phyloP scores from a whole-genome alignment of 768 basidiomycete genomes.

The Mycena metata region DNA sequence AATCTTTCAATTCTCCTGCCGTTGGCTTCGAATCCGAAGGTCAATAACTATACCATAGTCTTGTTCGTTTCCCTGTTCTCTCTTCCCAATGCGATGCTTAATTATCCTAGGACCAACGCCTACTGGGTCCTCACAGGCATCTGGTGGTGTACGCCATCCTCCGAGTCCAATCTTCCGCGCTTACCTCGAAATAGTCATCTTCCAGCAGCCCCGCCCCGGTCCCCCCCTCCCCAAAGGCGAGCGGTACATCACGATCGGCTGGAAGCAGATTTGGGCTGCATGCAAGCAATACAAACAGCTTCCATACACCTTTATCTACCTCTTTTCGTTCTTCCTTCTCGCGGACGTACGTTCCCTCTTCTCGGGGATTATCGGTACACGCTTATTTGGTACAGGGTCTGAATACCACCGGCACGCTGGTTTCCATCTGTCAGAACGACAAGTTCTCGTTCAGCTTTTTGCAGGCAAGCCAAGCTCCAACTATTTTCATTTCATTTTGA shows the following conservation, averaged over 20 bases:
- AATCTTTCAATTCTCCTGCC: constrained; percentile 82
- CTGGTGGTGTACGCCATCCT: constrained; percentile 82
- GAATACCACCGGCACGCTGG: constrained; percentile 83
- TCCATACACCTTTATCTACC: constrained; percentile 86
- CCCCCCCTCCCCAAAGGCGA: constrained; percentile 84
- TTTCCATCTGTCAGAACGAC: constrained; percentile 84
- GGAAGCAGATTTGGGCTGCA: constrained; percentile 91
- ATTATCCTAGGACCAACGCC: constrained; percentile 65
- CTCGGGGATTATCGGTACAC: neutral
- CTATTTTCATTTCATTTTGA: neutral
- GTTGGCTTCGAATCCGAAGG: constrained; percentile 66
- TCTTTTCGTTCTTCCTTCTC: constrained; percentile 82
- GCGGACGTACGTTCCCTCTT: constrained; percentile 67
- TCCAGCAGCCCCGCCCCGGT: constrained; percentile 87
- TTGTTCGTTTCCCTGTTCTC: constrained; percentile 60
- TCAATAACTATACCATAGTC: constrained; percentile 81
- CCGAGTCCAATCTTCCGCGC: neutral
- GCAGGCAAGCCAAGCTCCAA: constrained; percentile 45
- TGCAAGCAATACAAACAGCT: constrained; percentile 81
- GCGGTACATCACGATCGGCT: constrained; percentile 84
- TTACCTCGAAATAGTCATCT: constrained; percentile 67
- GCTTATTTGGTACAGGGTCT: constrained; percentile 65
- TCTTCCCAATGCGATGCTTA: neutral
- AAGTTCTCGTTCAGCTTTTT: constrained; percentile 87
- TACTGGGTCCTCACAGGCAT: constrained; percentile 87